Conservation (phyloP, 2,329 filamentous ascomycete genomes). For the Mycogone perniciosa region DNA sequence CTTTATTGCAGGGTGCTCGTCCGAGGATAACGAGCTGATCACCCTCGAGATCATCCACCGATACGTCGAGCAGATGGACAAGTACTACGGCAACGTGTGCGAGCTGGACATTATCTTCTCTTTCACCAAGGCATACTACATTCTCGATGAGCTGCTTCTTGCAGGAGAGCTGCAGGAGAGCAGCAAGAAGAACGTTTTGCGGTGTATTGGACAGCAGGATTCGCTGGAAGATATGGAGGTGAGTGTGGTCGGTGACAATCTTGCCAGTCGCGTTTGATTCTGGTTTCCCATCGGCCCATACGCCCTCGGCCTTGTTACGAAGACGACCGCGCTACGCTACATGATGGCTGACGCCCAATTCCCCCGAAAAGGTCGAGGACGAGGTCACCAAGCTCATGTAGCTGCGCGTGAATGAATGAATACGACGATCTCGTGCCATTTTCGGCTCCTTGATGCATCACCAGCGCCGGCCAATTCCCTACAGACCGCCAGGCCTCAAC, state of each 20-base stretch:
- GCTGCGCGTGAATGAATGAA: constrained; percentile 20
- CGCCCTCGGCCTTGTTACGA: neutral
- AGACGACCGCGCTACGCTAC: constrained; percentile 14
- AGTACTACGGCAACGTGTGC: constrained; percentile 99
- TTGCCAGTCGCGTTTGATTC: constrained; percentile 14
- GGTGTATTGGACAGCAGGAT: constrained; percentile 95
- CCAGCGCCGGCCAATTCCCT: neutral
- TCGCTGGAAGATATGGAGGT: constrained; percentile 99
- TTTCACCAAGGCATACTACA: constrained; percentile 99
- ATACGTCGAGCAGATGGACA: constrained; percentile 99
- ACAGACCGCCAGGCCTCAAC: neutral
- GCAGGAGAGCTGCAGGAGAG: constrained; percentile 98
- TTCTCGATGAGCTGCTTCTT: constrained; percentile 89
- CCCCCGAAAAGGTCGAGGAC: constrained; percentile 65
- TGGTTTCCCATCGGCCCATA: constrained; percentile 15
- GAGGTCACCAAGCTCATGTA: constrained; percentile 89
- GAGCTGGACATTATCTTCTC: constrained; percentile 99
- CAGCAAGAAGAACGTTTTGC: constrained; percentile 97
- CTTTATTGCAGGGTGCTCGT: constrained; percentile 95
- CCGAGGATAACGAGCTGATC: constrained; percentile 97
- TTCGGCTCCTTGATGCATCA: neutral
- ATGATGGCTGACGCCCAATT: constrained; percentile 26
- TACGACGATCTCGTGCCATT: neutral
- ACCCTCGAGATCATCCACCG: constrained; percentile 98
- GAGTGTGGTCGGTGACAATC: constrained; percentile 38